Base-by-base conservation (phyloP, 75 land plant species). In the Picea sitchensis region DNA sequence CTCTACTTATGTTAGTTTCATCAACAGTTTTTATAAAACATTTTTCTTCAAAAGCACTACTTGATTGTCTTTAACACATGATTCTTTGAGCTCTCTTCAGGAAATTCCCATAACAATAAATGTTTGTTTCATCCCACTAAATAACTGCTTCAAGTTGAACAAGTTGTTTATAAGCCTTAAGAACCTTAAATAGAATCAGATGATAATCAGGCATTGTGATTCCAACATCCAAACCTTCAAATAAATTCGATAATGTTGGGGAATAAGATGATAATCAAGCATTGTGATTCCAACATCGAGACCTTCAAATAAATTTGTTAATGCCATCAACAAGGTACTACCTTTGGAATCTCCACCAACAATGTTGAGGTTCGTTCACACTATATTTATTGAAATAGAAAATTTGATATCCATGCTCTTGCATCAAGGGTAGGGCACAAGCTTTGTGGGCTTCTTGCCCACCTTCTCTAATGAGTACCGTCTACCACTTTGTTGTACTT, bases 91-190 rank as follows among this genome's bases (percentile, higher is more conserved):
- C 65, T 82, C 60, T 92, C 98, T 61, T 92, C 98, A n/a, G 89
- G 88, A n/a, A 98, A 58, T 17, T 85, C 85, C 99, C 99, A 98
- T 58, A 96, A 93, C 5, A 95, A n/a, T 81, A 98, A 77, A 67
- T 87, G 89, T 98, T 98, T 56, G 83, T 91, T 47, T 92, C 82
- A 85, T 98, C 99, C 98, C 99, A 87, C 95, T 95, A 73, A 92
- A 84, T 77, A 98, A 74, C 81, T 98, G 99, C 81, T 98, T 95
- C 51, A 93, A 68, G 76, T 98, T 96, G 76, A 2, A 95, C 98
- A 3, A 98, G 90, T 65, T 90, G 85, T 64, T 91, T 95, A 77
- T 98, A 98, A 21, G 81, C 83, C 81, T 92, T 90, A 30, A 98
- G 85, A 58, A 92, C 94, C 79, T 91, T 93, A 56, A 78, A 83